Percentiles rank a stretch among this genome's conserved stretches.
These are phyloP conservation scores for Tuber indicum DNA, from an alignment of 495 filamentous ascomycete species.

Conservation along the genomic window DNA sequence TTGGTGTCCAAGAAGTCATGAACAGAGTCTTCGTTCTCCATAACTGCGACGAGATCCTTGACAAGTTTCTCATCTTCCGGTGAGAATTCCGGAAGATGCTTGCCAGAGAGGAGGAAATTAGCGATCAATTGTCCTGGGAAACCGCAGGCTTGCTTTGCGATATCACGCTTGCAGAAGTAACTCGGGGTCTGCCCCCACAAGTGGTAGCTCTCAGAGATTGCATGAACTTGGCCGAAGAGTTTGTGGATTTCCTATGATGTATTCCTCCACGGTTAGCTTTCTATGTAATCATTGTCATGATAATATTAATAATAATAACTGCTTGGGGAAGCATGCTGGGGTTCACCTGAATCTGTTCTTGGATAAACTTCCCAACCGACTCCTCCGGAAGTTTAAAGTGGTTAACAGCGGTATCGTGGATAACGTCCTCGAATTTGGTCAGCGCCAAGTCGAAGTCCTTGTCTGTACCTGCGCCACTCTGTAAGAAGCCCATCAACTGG, in stretches of 20 bases:
- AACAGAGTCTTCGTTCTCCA: slow-evolving; percentile 18
- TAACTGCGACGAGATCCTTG: slow-evolving; percentile 13
- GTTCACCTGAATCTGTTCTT: background rate
- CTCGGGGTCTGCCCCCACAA: background rate
- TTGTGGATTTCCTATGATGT: background rate
- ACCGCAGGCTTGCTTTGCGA: background rate
- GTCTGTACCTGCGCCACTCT: background rate
- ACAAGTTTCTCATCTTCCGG: slow-evolving; percentile 17
- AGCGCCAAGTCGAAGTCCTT: background rate
- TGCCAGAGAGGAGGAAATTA: background rate
- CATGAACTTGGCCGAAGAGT: background rate
- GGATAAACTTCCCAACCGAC: background rate
- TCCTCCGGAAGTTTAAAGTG: background rate
- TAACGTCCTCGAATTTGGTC: background rate
- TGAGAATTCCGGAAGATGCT: background rate
- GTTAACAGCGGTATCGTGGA: background rate
- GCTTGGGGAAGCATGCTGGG: background rate
- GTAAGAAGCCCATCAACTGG: background rate
- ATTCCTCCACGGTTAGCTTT: background rate
- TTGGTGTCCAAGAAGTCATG: slow-evolving; percentile 30
- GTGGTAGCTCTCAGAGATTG: background rate
- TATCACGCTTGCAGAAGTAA: background rate
- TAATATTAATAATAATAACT: background rate
- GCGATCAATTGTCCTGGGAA: background rate
- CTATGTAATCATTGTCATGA: background rate